Base-by-base conservation (phyloP, 257 asterid genomes). In the Solanum gandarillasii region DNA sequence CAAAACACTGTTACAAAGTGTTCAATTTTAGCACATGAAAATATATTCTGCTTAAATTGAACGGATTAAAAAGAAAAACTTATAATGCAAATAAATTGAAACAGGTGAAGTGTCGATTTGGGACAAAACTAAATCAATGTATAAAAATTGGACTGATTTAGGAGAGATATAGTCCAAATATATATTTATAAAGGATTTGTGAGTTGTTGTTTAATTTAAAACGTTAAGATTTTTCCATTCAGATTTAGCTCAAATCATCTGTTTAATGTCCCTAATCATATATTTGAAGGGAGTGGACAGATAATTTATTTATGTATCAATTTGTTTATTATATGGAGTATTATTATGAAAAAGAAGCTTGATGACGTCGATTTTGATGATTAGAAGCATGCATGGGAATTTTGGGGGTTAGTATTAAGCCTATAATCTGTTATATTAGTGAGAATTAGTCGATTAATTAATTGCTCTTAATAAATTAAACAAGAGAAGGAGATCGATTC, bases 371-470 rank as follows among this genome's bases (percentile, higher is more conserved):
- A 43, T 7, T 23, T 74, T 55, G 71, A 87, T 85, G 76, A 90
- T 90, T 60, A 31, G 73, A 88, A 36, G 81, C 92, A 86, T 83
- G 90, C 58, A 41, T 46, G 27, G 39, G 14, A 79, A 5, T 79
- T 74, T 12, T 39, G 1, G 65, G 84, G 65, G n/a, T 41, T 78
- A 55, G 84, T 25, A 55, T 12, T 12, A 25, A 38, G 83, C 35
- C 23, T 76, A 10, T 12, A 8, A 78, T 71, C 25, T 31, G 79
- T 71, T 25, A n/a, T 79, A 23, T 13, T 43, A 7, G 0, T 4
- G 27, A 79, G 14, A 81, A 46, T 46, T 81, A 55, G 18, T 79
- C 12, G 39, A 46, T 79, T 46, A 79, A 27, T 25, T 43, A 43
- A 79, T 79, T 27, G 48, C 34, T 67, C 18, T 25, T 67, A 67